phyloP scores from a whole-genome alignment of 2,329 filamentous ascomycete genomes.

The Trichoderma sp. region DNA sequence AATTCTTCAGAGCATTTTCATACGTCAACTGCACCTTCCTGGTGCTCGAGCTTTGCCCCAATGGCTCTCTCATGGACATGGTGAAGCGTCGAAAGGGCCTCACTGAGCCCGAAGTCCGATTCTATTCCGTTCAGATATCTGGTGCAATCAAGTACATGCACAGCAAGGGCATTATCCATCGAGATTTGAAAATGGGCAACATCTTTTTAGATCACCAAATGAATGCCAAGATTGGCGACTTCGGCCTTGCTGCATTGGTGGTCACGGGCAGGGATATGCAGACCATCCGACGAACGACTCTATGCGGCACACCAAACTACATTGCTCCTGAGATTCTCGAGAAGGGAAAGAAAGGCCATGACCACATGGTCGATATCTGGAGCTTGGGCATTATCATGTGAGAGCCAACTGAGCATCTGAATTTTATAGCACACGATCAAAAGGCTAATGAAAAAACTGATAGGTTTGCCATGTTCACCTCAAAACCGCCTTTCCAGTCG shows the following conservation, averaged over 20 bases:
- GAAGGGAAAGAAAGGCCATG: conserved; percentile 90
- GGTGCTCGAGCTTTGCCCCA: conserved; percentile 88
- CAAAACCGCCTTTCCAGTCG: conserved; percentile 94
- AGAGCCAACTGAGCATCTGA: conserved; percentile 31
- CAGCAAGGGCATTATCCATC: conserved; percentile 89
- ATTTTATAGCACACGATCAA: conserved; percentile 5
- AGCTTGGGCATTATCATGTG: conserved; percentile 95
- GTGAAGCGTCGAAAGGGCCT: conserved; percentile 87
- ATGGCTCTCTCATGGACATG: conserved; percentile 97
- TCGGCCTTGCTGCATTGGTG: conserved; percentile 87
- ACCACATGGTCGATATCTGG: conserved; percentile 98
- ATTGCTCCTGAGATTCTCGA: conserved; percentile 96
- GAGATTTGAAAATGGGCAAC: conserved; percentile 97
- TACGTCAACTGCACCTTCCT: conserved; percentile 89
- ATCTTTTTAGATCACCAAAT: conserved; percentile 91
- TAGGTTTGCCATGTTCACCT: conserved; percentile 93
- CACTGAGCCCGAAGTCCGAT: conserved; percentile 89
- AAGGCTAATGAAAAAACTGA: background rate
- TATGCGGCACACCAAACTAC: conserved; percentile 97
- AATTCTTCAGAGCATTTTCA: conserved; percentile 91
- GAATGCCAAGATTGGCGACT: conserved; percentile 98
- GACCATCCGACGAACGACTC: conserved; percentile 78
- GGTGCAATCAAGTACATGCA: conserved; percentile 99
- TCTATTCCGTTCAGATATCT: conserved; percentile 91
- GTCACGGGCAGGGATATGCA: conserved; percentile 89